phyloP scores from a whole-genome alignment of 306 rosid species.

The Geum urbanum region DNA sequence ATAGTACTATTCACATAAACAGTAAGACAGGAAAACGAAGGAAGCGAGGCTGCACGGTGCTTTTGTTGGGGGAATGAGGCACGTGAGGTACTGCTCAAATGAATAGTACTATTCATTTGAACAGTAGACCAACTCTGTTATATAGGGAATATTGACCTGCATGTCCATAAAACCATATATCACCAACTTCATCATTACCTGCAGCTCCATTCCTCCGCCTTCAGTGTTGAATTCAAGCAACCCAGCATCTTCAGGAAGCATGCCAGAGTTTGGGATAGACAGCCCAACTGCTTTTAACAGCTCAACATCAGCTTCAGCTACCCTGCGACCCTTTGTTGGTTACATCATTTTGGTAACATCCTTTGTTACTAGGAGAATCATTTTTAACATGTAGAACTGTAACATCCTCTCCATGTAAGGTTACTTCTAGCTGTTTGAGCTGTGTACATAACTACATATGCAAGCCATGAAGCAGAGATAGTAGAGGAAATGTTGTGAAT shows the following conservation, averaged over 20 bases:
- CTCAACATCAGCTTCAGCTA: conserved; percentile 42
- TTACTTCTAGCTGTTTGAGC: conserved; percentile 8
- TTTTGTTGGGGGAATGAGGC: too few relatives aligned
- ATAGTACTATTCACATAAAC: too few relatives aligned
- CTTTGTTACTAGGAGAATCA: conserved; percentile 31
- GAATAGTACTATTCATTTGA: too few relatives aligned
- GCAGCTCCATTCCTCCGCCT: conserved; percentile 52
- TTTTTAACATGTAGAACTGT: conserved; percentile 25
- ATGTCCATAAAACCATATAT: not conserved
- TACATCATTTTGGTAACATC: conserved; percentile 40
- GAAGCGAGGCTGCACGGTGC: too few relatives aligned
- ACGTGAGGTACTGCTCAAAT: too few relatives aligned
- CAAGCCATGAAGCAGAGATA: conserved; percentile 24
- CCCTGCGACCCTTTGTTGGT: conserved; percentile 44
- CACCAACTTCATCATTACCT: conserved; percentile 19
- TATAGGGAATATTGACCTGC: not conserved
- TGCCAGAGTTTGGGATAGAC: conserved; percentile 43
- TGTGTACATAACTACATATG: conserved; percentile 32
- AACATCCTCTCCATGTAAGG: conserved; percentile 5
- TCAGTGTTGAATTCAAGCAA: conserved; percentile 57
- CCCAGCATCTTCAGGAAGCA: conserved; percentile 51
- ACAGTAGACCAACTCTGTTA: too few relatives aligned
- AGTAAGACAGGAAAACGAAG: too few relatives aligned
- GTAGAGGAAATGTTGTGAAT: conserved; percentile 10
- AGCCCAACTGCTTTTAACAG: conserved; percentile 39